These are phyloP conservation scores for Gelatoporia subvermispora DNA, from an alignment of 768 basidiomycete species.

Conservation along the genomic window DNA sequence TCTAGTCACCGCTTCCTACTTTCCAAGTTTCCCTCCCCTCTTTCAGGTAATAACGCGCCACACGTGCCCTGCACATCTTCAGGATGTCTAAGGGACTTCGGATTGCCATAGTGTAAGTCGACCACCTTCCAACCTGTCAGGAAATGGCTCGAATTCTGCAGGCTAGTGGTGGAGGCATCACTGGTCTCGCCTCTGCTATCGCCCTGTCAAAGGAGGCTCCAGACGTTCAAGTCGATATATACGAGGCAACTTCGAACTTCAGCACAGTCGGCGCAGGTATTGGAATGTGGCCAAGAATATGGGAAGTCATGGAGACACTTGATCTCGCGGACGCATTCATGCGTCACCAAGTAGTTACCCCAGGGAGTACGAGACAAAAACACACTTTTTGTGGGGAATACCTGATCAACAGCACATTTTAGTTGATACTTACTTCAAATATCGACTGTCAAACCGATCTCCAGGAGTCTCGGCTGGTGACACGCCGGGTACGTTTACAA, in stretches of 20 bases:
- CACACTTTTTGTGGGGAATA: background rate
- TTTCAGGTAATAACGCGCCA: too few species aligned
- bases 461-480: background rate
- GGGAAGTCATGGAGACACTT: conserved; percentile 6
- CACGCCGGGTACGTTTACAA: background rate
- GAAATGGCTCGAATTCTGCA: too few species aligned
- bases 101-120: too few species aligned
- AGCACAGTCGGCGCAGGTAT: conserved; percentile 17
- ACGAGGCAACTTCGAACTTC: conserved; percentile 13
- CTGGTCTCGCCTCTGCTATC: conserved; percentile 14
- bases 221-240: conserved; percentile 16
- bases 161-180: conserved; percentile 16
- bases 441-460: conserved; percentile 9
- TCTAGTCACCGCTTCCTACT: too few species aligned
- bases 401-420: background rate
- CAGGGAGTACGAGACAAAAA: background rate
- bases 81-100: too few species aligned
- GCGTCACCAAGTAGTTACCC: conserved; percentile 1
- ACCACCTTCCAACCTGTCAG: too few species aligned
- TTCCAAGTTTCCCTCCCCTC: too few species aligned
- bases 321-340: conserved; percentile 1
- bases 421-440: background rate
- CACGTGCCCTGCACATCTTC: too few species aligned
- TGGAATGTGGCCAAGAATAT: conserved; percentile 8
- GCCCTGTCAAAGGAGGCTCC: conserved; percentile 8